phyloP scores from a whole-genome alignment of 2,329 filamentous ascomycete genomes.

The Diplodia seriata region DNA sequence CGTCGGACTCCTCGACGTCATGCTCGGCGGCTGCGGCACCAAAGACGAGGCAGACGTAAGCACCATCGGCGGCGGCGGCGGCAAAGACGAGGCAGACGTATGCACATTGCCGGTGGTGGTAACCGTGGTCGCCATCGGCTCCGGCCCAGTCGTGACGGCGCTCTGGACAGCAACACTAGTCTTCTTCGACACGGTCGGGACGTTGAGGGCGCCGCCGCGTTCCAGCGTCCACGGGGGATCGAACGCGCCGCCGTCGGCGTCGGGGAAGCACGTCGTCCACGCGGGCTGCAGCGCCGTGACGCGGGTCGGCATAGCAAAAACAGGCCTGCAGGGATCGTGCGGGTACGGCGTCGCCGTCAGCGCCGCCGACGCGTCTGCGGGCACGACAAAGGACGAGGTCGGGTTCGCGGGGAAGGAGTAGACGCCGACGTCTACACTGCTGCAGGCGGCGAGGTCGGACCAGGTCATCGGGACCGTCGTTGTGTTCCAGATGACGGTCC shows the following conservation, averaged over 20 bases:
- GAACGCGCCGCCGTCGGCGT: not conserved
- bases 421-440: not conserved
- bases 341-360: not conserved
- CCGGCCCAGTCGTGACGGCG: no score
- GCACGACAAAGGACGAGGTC: not conserved
- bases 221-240: conserved; percentile 8
- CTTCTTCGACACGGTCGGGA: not conserved
- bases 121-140: not conserved
- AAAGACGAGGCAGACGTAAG: not conserved
- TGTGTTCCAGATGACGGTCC: not conserved
- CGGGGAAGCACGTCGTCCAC: conserved; percentile 8
- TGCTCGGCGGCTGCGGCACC: not conserved
- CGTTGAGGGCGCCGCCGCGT: not conserved
- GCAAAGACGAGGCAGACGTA: not conserved
- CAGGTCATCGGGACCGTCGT: not conserved
- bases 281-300: not conserved
- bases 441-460: not conserved
- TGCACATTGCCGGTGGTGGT: no score
- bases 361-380: not conserved
- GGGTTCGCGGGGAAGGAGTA: not conserved
- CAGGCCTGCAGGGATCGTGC: not conserved
- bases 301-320: conserved; percentile 10
- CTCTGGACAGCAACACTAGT: no score
- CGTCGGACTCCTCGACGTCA: not conserved
- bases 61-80: no score